Conservation (phyloP, 306 rosid species). For the Styphnolobium japonicum region DNA sequence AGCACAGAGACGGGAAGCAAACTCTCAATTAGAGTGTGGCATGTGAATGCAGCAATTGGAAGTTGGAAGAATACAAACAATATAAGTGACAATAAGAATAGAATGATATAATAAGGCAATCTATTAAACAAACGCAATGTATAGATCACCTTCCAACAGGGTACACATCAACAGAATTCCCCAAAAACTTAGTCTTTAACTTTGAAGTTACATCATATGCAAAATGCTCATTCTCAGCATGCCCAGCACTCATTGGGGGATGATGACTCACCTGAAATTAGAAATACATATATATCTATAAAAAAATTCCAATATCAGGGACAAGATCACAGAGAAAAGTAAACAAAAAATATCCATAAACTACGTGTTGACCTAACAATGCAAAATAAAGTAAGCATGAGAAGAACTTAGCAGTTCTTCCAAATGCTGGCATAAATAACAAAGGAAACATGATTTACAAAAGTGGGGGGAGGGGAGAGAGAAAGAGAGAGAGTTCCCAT, state of each 20-base stretch:
- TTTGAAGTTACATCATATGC: constrained; percentile 70
- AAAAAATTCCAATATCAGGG: neutral
- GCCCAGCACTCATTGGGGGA: constrained; percentile 81
- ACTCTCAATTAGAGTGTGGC: neutral
- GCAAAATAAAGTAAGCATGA: neutral
- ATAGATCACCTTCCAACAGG: constrained; percentile 67
- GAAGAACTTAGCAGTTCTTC: neutral
- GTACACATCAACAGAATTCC: constrained; percentile 67
- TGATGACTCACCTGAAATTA: constrained; percentile 67
- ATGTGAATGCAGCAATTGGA: neutral
- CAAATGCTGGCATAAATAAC: neutral
- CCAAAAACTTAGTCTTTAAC: constrained; percentile 68
- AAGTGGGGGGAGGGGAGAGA: too few relatives aligned
- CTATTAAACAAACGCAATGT: neutral
- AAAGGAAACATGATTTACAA: neutral
- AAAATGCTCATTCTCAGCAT: constrained; percentile 71
- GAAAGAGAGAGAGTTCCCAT: neutral
- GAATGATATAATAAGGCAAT: neutral
- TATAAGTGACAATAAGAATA: neutral
- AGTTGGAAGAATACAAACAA: neutral
- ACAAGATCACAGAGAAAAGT: neutral
- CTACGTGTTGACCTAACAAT: neutral
- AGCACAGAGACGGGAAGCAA: constrained; percentile 7
- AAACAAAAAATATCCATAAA: neutral
- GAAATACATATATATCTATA: neutral